Evolutionary conservation across 495 filamentous ascomycete species (phyloP).

Genomic region (Penicillium silybi): DNA sequence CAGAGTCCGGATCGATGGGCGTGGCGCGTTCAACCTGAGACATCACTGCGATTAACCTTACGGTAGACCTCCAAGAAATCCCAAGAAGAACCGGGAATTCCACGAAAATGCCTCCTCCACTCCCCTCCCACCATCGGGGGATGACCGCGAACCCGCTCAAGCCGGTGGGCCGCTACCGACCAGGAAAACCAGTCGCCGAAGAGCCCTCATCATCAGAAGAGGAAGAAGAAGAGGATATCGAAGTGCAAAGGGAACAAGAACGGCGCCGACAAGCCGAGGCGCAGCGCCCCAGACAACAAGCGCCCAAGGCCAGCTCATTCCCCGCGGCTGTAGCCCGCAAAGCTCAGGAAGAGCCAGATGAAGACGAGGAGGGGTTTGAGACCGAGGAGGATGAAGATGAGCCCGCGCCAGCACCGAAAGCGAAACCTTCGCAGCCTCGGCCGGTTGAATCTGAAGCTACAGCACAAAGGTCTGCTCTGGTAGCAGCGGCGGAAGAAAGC

Average conservation of each 20-base stretch:
- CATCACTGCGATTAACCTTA: not conserved
- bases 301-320: conserved; percentile 62
- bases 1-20: not conserved
- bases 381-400: conserved; percentile 57
- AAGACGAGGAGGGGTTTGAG: conserved; percentile 72
- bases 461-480: conserved; percentile 1
- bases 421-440: conserved; percentile 32
- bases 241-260: conserved; percentile 38
- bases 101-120: conserved; percentile 60
- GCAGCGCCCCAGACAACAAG: conserved; percentile 34
- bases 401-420: conserved; percentile 12
- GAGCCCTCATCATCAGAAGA: conserved; percentile 61
- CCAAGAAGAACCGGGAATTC: conserved; percentile 4
- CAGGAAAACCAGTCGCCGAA: conserved; percentile 74
- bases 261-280: conserved; percentile 28
- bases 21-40: not conserved
- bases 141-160: conserved; percentile 92
- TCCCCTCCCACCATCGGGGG: conserved; percentile 57
- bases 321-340: conserved; percentile 38
- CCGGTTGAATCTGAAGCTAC: conserved; percentile 6
- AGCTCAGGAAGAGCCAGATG: conserved; percentile 29
- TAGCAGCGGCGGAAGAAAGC: conserved; percentile 42
- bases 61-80: not conserved
- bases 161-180: conserved; percentile 71
- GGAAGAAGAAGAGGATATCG: conserved; percentile 54